Percentiles rank a stretch among this genome's conserved stretches.
Evolutionary conservation across 2,329 filamentous ascomycete genomes (phyloP).

Genomic region (Chaetomium sp.): DNA sequence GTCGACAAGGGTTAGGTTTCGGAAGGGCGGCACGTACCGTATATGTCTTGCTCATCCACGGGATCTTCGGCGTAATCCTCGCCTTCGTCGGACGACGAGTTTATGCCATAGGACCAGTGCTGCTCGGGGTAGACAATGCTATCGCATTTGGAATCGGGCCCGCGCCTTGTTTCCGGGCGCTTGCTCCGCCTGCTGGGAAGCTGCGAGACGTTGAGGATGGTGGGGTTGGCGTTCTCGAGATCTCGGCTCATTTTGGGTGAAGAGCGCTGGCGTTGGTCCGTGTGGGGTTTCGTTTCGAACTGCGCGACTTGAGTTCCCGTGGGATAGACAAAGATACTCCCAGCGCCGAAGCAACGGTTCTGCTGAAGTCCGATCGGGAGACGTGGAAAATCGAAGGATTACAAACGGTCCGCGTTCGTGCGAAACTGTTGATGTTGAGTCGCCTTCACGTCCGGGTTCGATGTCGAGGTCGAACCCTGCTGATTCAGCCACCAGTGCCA

Average conservation of each 20-base stretch:
- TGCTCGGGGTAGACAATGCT: slow-evolving; percentile 41
- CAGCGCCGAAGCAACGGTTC: too few species aligned
- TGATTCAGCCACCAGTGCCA: too few species aligned
- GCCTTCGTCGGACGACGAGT: slow-evolving; percentile 29
- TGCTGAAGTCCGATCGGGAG: too few species aligned
- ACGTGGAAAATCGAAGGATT: too few species aligned
- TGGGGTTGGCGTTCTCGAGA: slow-evolving; percentile 81
- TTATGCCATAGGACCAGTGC: slow-evolving; percentile 34
- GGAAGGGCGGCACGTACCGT: slow-evolving; percentile 50
- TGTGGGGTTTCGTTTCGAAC: background rate
- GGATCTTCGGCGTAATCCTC: slow-evolving; percentile 54
- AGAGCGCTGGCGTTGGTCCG: too few species aligned
- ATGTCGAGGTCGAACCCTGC: too few species aligned
- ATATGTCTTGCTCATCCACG: slow-evolving; percentile 96
- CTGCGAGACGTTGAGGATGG: slow-evolving; percentile 80
- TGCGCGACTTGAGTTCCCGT: background rate
- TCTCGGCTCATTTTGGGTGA: slow-evolving; percentile 33
- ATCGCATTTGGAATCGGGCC: slow-evolving; percentile 43
- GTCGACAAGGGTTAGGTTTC: background rate
- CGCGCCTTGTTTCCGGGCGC: slow-evolving; percentile 40
- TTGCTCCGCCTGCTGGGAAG: slow-evolving; percentile 70
- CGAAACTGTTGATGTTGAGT: too few species aligned
- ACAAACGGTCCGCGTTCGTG: too few species aligned
- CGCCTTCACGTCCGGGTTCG: too few species aligned
- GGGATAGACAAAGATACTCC: background rate